Evolutionary conservation across 176 grass and related monocot genomes (phyloP).

Genomic region (Ampelocalamus luodianensis): DNA sequence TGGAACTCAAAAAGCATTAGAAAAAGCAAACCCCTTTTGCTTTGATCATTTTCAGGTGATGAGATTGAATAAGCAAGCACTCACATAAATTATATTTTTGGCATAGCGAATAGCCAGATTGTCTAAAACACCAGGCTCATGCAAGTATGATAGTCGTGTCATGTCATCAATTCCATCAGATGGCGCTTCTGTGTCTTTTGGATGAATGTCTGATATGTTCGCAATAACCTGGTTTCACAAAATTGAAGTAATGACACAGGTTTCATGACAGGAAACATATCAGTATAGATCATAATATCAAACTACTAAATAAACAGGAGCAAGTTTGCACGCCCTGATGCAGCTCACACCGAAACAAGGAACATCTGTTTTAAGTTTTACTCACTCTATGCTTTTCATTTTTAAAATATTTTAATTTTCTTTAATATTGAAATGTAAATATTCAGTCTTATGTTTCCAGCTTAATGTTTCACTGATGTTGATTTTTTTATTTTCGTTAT

Average conservation of each 20-base stretch:
- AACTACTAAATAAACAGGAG: constrained; percentile 19
- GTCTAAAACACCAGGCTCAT: constrained; percentile 94
- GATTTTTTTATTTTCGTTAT: not conserved
- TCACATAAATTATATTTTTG: constrained; percentile 92
- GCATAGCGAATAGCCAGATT: constrained; percentile 84
- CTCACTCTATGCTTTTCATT: not conserved
- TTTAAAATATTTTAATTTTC: not conserved
- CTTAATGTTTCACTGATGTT: not conserved
- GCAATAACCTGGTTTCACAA: constrained; percentile 46
- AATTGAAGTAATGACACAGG: not conserved
- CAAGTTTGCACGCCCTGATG: not conserved
- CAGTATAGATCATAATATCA: constrained; percentile 13
- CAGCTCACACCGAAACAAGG: not conserved
- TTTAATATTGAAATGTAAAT: not conserved
- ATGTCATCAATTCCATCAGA: constrained; percentile 87
- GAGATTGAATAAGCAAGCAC: not conserved
- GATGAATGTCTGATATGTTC: constrained; percentile 64
- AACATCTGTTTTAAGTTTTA: not conserved
- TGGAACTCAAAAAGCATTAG: constrained; percentile 57
- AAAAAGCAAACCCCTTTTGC: not conserved
- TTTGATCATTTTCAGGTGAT: too few species aligned
- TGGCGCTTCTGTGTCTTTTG: constrained; percentile 87
- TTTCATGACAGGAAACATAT: constrained; percentile 8
- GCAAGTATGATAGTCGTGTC: constrained; percentile 96
- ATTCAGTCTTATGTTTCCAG: not conserved